Percentiles rank a stretch among this genome's conserved stretches.
These are phyloP conservation scores for Nakataea oryzae DNA, from an alignment of 2,329 filamentous ascomycete genomes.

Conservation along the genomic window DNA sequence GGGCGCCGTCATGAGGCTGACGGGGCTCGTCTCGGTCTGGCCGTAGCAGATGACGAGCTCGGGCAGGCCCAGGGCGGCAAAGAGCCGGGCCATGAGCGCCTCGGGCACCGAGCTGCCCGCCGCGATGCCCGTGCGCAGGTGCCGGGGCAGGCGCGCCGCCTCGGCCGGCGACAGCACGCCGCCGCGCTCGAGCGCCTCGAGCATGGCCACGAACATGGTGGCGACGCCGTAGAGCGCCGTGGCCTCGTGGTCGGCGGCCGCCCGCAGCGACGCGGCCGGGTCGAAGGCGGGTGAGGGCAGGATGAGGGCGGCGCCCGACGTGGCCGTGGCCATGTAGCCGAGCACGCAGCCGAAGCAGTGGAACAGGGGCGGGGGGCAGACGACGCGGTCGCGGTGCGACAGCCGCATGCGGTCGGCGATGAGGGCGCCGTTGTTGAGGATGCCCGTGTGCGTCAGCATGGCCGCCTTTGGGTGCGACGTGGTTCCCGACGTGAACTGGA, in stretches of 20 bases:
- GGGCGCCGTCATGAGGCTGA: constrained; percentile 73
- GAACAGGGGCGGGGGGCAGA: constrained; percentile 79
- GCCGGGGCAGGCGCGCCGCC: constrained; percentile 15
- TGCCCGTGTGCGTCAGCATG: constrained; percentile 73
- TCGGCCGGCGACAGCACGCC: constrained; percentile 12
- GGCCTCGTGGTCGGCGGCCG: constrained; percentile 40
- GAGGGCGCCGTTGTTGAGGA: constrained; percentile 83
- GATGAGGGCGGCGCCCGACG: constrained; percentile 66
- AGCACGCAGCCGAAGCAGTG: constrained; percentile 86
- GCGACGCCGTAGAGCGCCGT: constrained; percentile 76
- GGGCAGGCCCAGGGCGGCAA: constrained; percentile 61
- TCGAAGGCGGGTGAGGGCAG: constrained; percentile 85
- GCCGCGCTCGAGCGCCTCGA: constrained; percentile 59
- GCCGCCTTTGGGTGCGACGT: constrained; percentile 87
- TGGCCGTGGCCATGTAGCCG: constrained; percentile 93
- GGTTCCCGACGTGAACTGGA: constrained; percentile 96
- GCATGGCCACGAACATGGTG: constrained; percentile 86
- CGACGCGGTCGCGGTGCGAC: constrained; percentile 61
- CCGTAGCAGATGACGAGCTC: constrained; percentile 92
- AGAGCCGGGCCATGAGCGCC: constrained; percentile 67
- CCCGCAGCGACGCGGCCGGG: constrained; percentile 56
- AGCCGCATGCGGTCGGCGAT: constrained; percentile 83
- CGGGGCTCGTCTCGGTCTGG: constrained; percentile 83
- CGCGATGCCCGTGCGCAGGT: constrained; percentile 78
- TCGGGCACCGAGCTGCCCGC: constrained; percentile 80